Conservation (phyloP, 495 filamentous ascomycete genomes). For the Xylaria sp. region DNA sequence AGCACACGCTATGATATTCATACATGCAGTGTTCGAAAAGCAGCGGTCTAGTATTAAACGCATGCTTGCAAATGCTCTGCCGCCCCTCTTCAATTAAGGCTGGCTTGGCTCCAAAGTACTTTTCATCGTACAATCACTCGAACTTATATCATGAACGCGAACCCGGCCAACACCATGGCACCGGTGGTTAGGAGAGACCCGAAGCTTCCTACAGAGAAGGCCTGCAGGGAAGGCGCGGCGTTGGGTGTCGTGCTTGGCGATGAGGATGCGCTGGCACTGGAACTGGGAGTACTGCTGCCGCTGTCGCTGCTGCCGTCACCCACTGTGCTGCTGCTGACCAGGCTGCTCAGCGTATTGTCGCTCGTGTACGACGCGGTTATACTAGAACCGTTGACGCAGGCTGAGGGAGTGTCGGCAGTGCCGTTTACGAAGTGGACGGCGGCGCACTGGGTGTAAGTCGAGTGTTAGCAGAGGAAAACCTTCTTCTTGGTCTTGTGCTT, state of each 20-base stretch:
- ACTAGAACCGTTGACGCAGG: constrained; percentile 53
- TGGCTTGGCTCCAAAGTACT: background rate
- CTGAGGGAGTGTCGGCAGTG: constrained; percentile 28
- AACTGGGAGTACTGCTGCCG: constrained; percentile 2
- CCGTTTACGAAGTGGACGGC: constrained; percentile 59
- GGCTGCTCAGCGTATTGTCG: constrained; percentile 43
- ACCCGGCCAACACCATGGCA: constrained; percentile 36
- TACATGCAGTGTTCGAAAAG: background rate
- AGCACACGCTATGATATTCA: background rate
- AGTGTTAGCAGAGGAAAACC: background rate
- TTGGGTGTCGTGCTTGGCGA: constrained; percentile 30
- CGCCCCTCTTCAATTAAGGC: background rate
- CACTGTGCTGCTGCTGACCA: constrained; percentile 19
- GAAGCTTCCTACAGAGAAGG: constrained; percentile 21
- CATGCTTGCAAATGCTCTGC: constrained; percentile 15
- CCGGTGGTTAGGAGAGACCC: constrained; percentile 32
- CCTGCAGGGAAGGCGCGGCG: constrained; percentile 30
- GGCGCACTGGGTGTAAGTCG: constrained; percentile 47
- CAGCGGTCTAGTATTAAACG: background rate
- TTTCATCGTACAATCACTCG: background rate
- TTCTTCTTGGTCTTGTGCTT: background rate
- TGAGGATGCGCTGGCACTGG: constrained; percentile 19
- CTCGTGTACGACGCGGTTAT: constrained; percentile 44
- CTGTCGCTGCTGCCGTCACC: background rate
- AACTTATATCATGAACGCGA: constrained; percentile 31